Base-by-base conservation (phyloP, 2,329 filamentous ascomycete species). In the Zelopaecilomyces penicillatus region DNA sequence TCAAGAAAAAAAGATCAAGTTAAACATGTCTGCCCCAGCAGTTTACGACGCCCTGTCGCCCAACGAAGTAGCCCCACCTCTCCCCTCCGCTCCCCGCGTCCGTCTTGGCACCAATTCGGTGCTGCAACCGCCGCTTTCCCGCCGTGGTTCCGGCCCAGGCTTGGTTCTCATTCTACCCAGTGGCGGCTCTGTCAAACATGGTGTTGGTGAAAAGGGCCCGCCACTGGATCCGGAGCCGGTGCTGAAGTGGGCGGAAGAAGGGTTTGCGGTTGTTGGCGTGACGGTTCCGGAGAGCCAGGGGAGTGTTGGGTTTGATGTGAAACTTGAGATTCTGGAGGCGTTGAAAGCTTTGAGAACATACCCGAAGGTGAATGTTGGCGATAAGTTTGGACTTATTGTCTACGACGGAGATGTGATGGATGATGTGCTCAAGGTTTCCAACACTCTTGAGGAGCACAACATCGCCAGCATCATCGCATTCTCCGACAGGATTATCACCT, bases 221-320 rank as follows among this genome's bases (percentile, higher is more conserved):
- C 37, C 40, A 3, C 33, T 48, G 11, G 49, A 49, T 38, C 56
- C 58, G 10, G 42, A 48, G 32, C 61, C 62, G 5, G 39, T 57
- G 34, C 55, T 58, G 37, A 65, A 66, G 54, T 66, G 62, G 62
- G 63, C 63, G 6, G 61, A 65, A 40, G 62, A 65, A 43, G 60
- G 62, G 4, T 66, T 59, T 46, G 52, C 58, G 2, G 59, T 62
- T 6, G 57, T 64, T 5, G 49, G 38, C 32, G 43, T 52, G 10
- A 47, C 46, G 10, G 26, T 43, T 12, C 43, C 26, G 5, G 39
- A 39, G 3, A 19, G 19, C 6, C 38, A 38, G 30, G 34, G 37
- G 19, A 34, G 34, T 26, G 39, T 12, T 11, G 39, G 28, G 4
- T 29, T 47, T 30, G 38, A 45, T 12, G 43, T 41, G 9, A 41